These are phyloP conservation scores for Termitomyces sp. DNA, from an alignment of 768 basidiomycete genomes.

Conservation along the genomic window DNA sequence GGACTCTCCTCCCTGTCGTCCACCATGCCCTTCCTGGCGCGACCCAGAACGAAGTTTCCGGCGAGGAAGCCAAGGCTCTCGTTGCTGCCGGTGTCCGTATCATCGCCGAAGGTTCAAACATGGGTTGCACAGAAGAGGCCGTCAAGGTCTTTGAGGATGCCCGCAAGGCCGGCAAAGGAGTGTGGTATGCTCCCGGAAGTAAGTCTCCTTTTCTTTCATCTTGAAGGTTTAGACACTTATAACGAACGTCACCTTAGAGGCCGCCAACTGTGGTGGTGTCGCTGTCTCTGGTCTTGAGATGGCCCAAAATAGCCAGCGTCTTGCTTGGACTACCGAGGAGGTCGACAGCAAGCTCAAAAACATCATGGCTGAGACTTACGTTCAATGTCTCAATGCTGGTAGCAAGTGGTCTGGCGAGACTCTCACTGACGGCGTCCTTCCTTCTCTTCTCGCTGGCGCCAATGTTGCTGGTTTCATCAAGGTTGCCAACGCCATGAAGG, in stretches of 20 bases:
- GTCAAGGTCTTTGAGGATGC: conserved; percentile 66
- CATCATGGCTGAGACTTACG: conserved; percentile 66
- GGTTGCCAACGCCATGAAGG: conserved; percentile 68
- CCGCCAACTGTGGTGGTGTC: conserved; percentile 68
- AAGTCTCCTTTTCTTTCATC: conserved; percentile 13
- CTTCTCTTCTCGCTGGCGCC: conserved; percentile 56
- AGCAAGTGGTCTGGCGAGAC: conserved; percentile 51
- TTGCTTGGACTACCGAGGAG: conserved; percentile 54
- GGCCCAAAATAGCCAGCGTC: conserved; percentile 70
- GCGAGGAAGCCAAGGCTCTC: conserved; percentile 65
- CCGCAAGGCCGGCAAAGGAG: conserved; percentile 42
- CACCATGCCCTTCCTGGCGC: conserved; percentile 69
- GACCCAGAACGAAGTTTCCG: conserved; percentile 67
- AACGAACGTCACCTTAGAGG: conserved; percentile 25
- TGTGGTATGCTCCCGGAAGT: conserved; percentile 77
- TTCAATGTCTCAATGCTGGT: conserved; percentile 51
- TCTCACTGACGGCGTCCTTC: conserved; percentile 29
- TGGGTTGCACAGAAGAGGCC: conserved; percentile 71
- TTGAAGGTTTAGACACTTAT: background rate
- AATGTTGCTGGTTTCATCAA: conserved; percentile 73
- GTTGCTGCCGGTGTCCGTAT: conserved; percentile 63
- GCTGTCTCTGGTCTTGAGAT: conserved; percentile 76
- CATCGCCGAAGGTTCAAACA: conserved; percentile 75
- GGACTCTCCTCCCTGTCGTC: conserved; percentile 55
- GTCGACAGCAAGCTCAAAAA: conserved; percentile 65